A percentile compares a stretch with the other conserved stretches of the same genome.
Evolutionary conservation across 2,329 filamentous ascomycete genomes (phyloP).

Genomic region (Colletotrichum endophyticum): DNA sequence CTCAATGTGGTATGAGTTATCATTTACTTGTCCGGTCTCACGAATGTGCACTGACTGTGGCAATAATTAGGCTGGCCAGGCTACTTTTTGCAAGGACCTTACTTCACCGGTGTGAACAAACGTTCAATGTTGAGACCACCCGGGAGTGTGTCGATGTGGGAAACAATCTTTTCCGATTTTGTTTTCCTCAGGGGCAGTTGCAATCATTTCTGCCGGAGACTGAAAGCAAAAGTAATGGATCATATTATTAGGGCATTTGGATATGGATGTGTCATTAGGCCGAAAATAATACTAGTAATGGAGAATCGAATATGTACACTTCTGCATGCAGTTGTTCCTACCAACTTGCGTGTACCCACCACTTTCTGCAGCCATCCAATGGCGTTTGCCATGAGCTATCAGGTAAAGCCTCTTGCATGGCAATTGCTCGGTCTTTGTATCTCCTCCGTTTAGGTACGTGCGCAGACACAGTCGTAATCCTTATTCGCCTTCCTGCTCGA

Average conservation of each 20-base stretch:
- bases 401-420: background rate
- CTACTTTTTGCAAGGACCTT: background rate
- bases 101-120: background rate
- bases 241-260: background rate
- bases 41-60: background rate
- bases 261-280: background rate
- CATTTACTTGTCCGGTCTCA: accelerated
- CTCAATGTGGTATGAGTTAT: background rate
- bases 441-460: background rate
- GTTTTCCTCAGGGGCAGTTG: accelerated
- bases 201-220: background rate
- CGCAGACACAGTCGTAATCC: background rate
- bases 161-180: no score
- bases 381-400: accelerated
- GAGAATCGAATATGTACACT: background rate
- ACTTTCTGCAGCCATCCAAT: background rate
- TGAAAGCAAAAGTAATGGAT: background rate
- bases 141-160: accelerated
- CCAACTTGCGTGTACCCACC: background rate
- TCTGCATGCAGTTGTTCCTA: background rate
- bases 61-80: background rate
- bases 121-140: accelerated
- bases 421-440: background rate
- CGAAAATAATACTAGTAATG: no score
- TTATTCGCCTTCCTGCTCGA: background rate